Evolutionary conservation across 2,329 filamentous ascomycete genomes (phyloP).

Genomic region (Botrytis pseudocinerea): DNA sequence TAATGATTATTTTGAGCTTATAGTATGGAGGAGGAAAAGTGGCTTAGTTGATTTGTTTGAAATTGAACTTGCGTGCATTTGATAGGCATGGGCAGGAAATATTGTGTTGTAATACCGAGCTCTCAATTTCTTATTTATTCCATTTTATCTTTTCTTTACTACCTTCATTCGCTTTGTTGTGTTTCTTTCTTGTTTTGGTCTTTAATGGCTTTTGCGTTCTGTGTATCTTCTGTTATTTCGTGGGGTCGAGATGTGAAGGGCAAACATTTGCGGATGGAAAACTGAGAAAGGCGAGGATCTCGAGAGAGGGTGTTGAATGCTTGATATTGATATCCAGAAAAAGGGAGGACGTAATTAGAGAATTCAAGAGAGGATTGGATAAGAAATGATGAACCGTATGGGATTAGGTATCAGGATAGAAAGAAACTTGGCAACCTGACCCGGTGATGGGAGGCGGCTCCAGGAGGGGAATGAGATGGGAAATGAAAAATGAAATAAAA

Average conservation of each 20-base stretch:
- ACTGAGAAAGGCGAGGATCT: neutral
- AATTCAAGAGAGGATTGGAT: neutral
- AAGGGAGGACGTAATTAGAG: slow-evolving; percentile 9
- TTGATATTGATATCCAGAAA: slow-evolving; percentile 1
- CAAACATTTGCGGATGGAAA: neutral
- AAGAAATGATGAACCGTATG: neutral
- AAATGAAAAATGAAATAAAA: slow-evolving; percentile 4
- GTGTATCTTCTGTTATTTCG: slow-evolving; percentile 6
- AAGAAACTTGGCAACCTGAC: neutral
- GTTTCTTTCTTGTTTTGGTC: slow-evolving; percentile 7
- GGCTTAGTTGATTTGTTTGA: slow-evolving; percentile 9
- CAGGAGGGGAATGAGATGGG: neutral
- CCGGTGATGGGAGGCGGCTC: neutral
- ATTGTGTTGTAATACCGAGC: slow-evolving; percentile 21
- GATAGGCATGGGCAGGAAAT: slow-evolving; percentile 16
- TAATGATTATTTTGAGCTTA: slow-evolving; percentile 3
- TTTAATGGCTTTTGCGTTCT: neutral
- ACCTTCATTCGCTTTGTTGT: slow-evolving; percentile 21
- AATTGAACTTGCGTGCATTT: slow-evolving; percentile 16
- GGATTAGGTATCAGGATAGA: neutral
- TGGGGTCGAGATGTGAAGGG: neutral
- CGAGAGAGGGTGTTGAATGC: neutral
- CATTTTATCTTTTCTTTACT: neutral
- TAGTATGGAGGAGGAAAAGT: slow-evolving; percentile 13
- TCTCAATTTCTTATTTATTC: slow-evolving; percentile 11